Evolutionary conservation across 345 rosid species (phyloP).

Genomic region (Eucalyptus pauciflora): DNA sequence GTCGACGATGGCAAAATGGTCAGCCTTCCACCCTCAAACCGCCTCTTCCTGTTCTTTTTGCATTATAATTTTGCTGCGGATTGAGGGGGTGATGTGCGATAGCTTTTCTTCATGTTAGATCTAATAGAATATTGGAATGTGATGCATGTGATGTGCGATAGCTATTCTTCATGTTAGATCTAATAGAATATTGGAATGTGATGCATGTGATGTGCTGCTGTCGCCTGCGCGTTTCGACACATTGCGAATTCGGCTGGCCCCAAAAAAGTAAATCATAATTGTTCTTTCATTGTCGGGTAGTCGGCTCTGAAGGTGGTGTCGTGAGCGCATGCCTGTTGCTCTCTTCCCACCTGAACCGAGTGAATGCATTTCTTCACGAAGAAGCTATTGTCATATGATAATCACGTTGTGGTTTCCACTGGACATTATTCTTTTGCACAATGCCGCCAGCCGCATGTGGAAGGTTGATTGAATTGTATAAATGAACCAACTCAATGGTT

Average conservation of each 20-base stretch:
- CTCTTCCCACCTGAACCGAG: background rate
- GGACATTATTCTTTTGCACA: background rate
- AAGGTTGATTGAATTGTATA: background rate
- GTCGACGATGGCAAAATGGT: background rate
- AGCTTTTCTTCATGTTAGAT: background rate
- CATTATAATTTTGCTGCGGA: background rate
- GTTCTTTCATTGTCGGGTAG: background rate
- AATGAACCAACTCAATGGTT: background rate
- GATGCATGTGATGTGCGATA: background rate
- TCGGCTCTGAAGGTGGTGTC: accelerated
- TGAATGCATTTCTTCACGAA: background rate
- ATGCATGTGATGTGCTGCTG: background rate
- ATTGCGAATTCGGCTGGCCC: background rate
- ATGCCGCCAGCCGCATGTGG: background rate
- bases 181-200: background rate
- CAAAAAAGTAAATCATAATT: too few relatives aligned
- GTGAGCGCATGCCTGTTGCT: background rate
- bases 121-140: background rate
- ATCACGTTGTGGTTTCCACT: accelerated
- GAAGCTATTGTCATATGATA: too few relatives aligned
- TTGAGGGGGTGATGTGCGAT: background rate
- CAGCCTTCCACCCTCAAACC: background rate
- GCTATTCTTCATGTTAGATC: background rate
- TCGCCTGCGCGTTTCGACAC: background rate
- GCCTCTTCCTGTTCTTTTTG: background rate